Conservation (phyloP, 495 filamentous ascomycete species). For the Massariosphaeria phaeospora region DNA sequence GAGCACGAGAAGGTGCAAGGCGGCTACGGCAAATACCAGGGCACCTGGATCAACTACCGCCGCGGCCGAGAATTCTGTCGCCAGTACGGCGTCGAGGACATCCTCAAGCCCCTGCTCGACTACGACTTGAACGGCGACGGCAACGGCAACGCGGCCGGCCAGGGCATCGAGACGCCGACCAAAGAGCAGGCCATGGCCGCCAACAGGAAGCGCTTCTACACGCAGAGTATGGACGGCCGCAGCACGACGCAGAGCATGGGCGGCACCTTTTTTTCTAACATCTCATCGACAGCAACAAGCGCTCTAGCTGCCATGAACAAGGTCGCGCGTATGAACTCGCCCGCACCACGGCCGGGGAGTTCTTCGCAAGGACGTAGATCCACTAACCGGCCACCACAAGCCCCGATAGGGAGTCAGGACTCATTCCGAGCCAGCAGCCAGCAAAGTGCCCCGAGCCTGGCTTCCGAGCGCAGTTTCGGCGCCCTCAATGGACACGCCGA, state of each 20-base stretch:
- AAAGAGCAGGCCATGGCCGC: slow-evolving; percentile 99
- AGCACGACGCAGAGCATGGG: slow-evolving; percentile 57
- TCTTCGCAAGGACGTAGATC: slow-evolving; percentile 47
- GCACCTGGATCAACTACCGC: slow-evolving; percentile 93
- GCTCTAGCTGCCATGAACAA: slow-evolving; percentile 94
- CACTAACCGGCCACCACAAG: slow-evolving; percentile 56
- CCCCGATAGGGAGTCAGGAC: slow-evolving; percentile 61
- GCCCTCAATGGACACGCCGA: slow-evolving; percentile 49
- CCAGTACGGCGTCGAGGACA: slow-evolving; percentile 87
- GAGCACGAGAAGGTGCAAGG: slow-evolving; percentile 98
- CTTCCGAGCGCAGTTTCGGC: slow-evolving; percentile 60
- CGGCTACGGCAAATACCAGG: slow-evolving; percentile 97
- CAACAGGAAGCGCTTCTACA: slow-evolving; percentile 86
- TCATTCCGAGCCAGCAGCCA: slow-evolving; percentile 57
- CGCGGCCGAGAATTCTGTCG: slow-evolving; percentile 87
- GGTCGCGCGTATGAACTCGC: slow-evolving; percentile 79
- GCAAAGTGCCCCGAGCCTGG: slow-evolving; percentile 60
- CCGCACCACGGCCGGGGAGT: slow-evolving; percentile 55
- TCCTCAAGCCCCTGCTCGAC: slow-evolving; percentile 75
- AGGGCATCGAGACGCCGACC: slow-evolving; percentile 78
- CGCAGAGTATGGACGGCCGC: slow-evolving; percentile 63
- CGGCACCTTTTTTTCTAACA: slow-evolving; percentile 93
- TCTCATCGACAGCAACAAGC: slow-evolving; percentile 84
- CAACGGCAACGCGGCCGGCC: slow-evolving; percentile 51
- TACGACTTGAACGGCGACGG: slow-evolving; percentile 84